phyloP scores from a whole-genome alignment of 169 alveolate genomes.

The Plasmodium relictum region DNA sequence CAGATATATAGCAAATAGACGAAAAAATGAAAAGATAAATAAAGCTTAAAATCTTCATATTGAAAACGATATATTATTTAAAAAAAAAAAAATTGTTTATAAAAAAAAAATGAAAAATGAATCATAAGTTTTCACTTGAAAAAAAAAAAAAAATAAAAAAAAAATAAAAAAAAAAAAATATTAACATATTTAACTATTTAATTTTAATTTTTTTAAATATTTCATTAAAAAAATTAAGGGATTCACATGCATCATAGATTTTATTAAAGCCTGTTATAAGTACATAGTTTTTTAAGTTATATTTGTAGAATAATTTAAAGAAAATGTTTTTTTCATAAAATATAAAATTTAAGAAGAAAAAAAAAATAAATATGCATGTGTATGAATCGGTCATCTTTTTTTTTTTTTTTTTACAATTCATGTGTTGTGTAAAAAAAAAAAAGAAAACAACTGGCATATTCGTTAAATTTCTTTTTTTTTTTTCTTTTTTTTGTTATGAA shows the following conservation, averaged over 20 bases:
- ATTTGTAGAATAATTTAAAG: too few relatives aligned
- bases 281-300: too few relatives aligned
- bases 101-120: not conserved
- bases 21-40: slow-evolving; percentile 14
- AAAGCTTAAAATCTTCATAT: slow-evolving; percentile 21
- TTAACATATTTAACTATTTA: not conserved
- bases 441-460: not conserved
- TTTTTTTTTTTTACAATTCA: not conserved
- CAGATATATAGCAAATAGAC: slow-evolving; percentile 9
- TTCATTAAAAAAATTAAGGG: too few relatives aligned
- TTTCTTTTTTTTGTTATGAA: not conserved
- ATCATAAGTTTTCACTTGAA: too few relatives aligned
- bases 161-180: not conserved
- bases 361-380: slow-evolving; percentile 11
- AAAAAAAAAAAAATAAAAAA: not conserved
- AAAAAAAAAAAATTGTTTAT: not conserved
- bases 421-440: not conserved
- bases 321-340: not conserved
- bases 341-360: not conserved
- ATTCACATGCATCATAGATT: too few relatives aligned
- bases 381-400: not conserved
- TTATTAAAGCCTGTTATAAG: too few relatives aligned
- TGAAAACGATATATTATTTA: not conserved
- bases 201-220: too few relatives aligned
- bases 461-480: too few relatives aligned